These are phyloP conservation scores for Mortierella sp. DNA, from an alignment of 371 early-diverging fungal species.

Conservation along the genomic window DNA sequence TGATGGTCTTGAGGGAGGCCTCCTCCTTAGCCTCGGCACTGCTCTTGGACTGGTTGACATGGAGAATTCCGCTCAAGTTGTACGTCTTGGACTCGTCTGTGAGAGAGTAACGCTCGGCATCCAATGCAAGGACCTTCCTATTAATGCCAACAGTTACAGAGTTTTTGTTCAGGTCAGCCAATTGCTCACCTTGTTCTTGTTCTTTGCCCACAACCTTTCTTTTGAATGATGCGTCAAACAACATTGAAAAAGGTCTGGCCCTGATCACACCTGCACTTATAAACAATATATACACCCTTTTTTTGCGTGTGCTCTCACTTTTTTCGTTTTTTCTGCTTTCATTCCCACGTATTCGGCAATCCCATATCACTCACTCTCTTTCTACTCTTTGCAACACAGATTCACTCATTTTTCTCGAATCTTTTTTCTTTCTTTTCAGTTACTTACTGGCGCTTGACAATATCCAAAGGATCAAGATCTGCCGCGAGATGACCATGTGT, in stretches of 20 bases:
- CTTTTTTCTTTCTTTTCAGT: neutral
- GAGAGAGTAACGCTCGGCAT: constrained; percentile 88
- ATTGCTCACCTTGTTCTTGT: neutral
- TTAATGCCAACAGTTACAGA: neutral
- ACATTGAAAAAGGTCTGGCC: neutral
- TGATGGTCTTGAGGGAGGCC: constrained; percentile 78
- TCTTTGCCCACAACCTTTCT: neutral
- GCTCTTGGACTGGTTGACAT: constrained; percentile 72
- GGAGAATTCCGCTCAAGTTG: constrained; percentile 84
- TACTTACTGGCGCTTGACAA: constrained; percentile 80
- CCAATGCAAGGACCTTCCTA: constrained; percentile 76
- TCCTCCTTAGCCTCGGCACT: constrained; percentile 61
- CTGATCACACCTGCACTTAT: neutral
- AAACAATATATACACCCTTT: neutral
- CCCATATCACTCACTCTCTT: neutral
- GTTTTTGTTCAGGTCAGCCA: neutral
- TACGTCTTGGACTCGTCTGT: constrained; percentile 66
- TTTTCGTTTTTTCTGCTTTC: neutral
- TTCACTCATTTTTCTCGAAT: neutral
- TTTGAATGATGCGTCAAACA: neutral
- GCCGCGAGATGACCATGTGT: constrained; percentile 89
- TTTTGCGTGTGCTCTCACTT: neutral
- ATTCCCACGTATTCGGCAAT: neutral
- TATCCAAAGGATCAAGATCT: constrained; percentile 89
- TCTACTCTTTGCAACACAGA: neutral